phyloP scores from a whole-genome alignment of 176 grass and related monocot species.

The Olyra latifolia region DNA sequence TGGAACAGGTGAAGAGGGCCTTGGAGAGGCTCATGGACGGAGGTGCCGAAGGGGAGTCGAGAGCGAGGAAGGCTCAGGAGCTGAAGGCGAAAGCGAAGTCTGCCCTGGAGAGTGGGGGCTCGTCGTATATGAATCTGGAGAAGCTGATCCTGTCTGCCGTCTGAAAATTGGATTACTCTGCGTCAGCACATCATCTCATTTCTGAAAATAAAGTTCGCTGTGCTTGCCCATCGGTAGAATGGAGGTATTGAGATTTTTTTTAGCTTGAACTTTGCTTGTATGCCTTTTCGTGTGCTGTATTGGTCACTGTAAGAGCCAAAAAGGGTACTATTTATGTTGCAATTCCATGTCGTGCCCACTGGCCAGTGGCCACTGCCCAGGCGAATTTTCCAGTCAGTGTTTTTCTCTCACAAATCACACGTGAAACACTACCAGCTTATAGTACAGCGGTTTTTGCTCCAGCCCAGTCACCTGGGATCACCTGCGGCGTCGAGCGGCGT shows the following conservation, averaged over 20 bases:
- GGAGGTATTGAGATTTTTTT: not conserved
- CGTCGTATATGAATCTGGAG: slow-evolving; percentile 39
- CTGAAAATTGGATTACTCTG: slow-evolving; percentile 1
- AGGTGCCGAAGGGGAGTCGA: slow-evolving; percentile 33
- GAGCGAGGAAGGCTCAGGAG: slow-evolving; percentile 6
- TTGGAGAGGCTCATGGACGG: slow-evolving; percentile 39
- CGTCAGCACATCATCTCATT: not conserved
- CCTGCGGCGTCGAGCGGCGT: no score
- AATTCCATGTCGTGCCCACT: not conserved
- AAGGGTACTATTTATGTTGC: not conserved
- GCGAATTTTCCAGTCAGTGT: no score
- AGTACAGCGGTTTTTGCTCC: no score
- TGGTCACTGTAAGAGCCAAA: not conserved
- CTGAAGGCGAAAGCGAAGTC: not conserved
- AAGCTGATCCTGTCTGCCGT: slow-evolving; percentile 8
- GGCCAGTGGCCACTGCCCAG: no score
- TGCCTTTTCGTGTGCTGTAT: not conserved
- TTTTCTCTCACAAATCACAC: no score
- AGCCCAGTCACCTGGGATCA: no score
- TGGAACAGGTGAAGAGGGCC: slow-evolving; percentile 37
- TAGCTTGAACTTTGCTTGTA: not conserved
- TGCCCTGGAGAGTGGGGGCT: slow-evolving; percentile 29
- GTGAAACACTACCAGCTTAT: no score
- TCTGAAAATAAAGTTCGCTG: not conserved
- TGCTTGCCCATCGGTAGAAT: not conserved